Evolutionary conservation across 2,329 filamentous ascomycete species (phyloP), one percentile per base, ranked within the genome.

Genomic region (Colletotrichum somersetense): DNA sequence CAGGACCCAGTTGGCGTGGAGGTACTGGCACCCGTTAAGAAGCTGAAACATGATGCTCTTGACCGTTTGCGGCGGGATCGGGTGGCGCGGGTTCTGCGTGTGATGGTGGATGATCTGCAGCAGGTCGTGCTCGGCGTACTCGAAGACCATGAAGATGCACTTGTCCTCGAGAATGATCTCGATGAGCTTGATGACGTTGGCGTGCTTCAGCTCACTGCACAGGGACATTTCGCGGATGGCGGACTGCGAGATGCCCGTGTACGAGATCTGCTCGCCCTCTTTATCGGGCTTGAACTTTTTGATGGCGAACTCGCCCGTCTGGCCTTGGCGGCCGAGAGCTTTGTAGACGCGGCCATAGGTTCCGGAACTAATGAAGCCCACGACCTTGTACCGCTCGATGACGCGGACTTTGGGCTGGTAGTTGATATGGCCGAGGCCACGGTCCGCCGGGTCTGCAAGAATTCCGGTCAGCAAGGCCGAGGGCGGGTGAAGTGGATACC

Each of bases 231-330:
- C 96, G 65, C 96, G 93, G 75, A 98, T 94, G 5, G 96, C 96
- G 18, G 95, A 98, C 81, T 99, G 96, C 0, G 96, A 98, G 75
- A 99, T 97, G 73, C 96, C 96, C 0, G 96, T 98, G 82, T 99
- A 99, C 77, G 97, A 93, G 58, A 98, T 86, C 77, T 93, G 90
- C 81, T 99, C 96, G 69, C 96, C 96, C 83, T 99, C 96, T 84
- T 98, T 99, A 83, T 99, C 96, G 10, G 95, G 95, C 85, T 98
- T 98, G 89, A 98, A 97, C 89, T 99, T 99, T 81, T 99, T 99
- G 86, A 99, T 99, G 77, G 96, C 96, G 79, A 97, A 98, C 79
- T 97, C 94, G 74, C 93, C 93, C 63, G 90, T 84, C 80, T 91
- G 85, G 77, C 91, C 89, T 84, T 92, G 88, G 75, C 92, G 91